These are phyloP conservation scores for Centaurea solstitialis DNA, from an alignment of 129 eudicot genomes.

Conservation along the genomic window DNA sequence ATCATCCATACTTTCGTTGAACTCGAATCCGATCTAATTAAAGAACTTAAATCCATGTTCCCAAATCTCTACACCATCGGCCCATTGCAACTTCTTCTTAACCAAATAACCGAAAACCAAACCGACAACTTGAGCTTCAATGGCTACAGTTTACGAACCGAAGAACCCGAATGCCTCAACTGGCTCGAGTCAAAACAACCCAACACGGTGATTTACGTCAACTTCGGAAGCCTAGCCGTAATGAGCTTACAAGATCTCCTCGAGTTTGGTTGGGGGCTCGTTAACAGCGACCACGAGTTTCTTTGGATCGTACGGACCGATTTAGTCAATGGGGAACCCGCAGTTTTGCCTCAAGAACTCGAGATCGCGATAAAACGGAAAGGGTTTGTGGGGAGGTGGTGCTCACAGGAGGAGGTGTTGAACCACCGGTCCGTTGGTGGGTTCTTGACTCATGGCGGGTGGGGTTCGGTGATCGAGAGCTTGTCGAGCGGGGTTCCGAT, in stretches of 20 bases:
- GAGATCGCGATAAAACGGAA: constrained; percentile 3
- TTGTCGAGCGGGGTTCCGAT: constrained; percentile 41
- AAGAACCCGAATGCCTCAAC: constrained; percentile 35
- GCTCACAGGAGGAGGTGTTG: constrained; percentile 39
- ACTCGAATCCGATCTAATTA: constrained; percentile 20
- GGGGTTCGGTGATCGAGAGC: constrained; percentile 45
- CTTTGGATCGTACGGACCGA: constrained; percentile 32
- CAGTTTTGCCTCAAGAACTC: constrained; percentile 31
- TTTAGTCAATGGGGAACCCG: constrained; percentile 32
- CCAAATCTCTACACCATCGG: constrained; percentile 33
- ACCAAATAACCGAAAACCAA: background rate
- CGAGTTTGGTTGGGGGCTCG: constrained; percentile 75
- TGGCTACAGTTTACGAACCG: constrained; percentile 41
- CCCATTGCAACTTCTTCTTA: constrained; percentile 27
- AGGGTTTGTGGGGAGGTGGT: constrained; percentile 37
- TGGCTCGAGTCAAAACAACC: constrained; percentile 50
- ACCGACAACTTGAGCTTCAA: background rate
- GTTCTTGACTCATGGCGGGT: constrained; percentile 45
- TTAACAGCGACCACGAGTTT: constrained; percentile 29
- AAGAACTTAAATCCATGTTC: constrained; percentile 20
- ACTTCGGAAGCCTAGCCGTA: constrained; percentile 55
- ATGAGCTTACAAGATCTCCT: constrained; percentile 40
- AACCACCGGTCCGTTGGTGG: constrained; percentile 43
- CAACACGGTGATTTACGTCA: constrained; percentile 49
- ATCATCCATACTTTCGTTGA: constrained; percentile 40